Evolutionary conservation across 345 rosid species (phyloP), one percentile per base, ranked within the genome.

Genomic region (Bretschneidera sinensis): DNA sequence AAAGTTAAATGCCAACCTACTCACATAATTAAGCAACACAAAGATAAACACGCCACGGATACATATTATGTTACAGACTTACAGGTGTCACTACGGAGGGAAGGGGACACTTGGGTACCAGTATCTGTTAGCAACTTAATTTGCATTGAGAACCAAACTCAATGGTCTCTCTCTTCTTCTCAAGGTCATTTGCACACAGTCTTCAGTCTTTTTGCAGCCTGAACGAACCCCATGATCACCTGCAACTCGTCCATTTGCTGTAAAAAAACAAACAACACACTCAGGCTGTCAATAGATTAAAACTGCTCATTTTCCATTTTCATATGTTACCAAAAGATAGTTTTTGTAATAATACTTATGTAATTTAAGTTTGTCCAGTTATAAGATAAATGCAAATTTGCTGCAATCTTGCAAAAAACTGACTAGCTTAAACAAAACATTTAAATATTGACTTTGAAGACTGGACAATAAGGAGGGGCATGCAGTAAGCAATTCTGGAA

Each of bases 221-320:
- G 88, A 70, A 94, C 99, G 43, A 90, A 94, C 66, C 98, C 98
- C 66, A 85, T 78, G 10, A 92, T 83, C 24, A 92, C 98, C 76
- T 89, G 98, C 82, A 87, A 75, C 95, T 90, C 97, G 53, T 94
- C 99, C 95, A 94, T 77, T 79, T 88, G 81, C 97, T 94, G 25
- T 16, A 28, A 67, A n/a, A 39, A 39, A 7, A 39, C 45, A 39
- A 9, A 11, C 15, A 39, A 5, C 11, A 1, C 4, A 39, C 1
- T 39, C 45, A 39, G 10, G 15, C n/a, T n/a, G n/a, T n/a, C n/a
- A n/a, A n/a, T n/a, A n/a, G n/a, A n/a, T n/a, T n/a, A n/a, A n/a
- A n/a, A n/a, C n/a, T n/a, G n/a, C n/a, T n/a, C n/a, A n/a, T n/a
- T n/a, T n/a, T n/a, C n/a, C n/a, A n/a, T n/a, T n/a, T n/a, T n/a